These are phyloP conservation scores for Phytophthora hibernalis DNA, from an alignment of 352 stramenopile genomes.

Conservation along the genomic window DNA sequence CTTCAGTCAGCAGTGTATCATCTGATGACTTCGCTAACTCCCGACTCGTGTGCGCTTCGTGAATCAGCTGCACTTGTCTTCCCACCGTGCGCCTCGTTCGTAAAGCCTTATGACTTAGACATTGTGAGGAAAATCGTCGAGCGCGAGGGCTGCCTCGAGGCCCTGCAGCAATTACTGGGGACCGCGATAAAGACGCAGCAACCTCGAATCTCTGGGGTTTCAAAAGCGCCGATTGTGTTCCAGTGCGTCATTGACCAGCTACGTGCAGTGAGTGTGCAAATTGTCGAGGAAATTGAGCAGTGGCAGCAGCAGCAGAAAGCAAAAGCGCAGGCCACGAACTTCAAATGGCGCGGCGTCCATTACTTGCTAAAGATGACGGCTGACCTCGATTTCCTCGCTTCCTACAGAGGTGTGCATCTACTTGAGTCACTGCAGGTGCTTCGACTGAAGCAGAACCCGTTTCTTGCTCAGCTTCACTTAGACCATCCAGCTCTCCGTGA, in stretches of 20 bases:
- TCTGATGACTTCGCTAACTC: slow-evolving; percentile 16
- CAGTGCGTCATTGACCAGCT: slow-evolving; percentile 73
- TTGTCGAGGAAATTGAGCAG: slow-evolving; percentile 71
- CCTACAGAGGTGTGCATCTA: slow-evolving; percentile 27
- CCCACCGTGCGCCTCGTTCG: slow-evolving; percentile 40
- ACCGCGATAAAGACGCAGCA: slow-evolving; percentile 24
- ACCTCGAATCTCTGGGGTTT: slow-evolving; percentile 26
- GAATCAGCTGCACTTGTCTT: slow-evolving; percentile 30
- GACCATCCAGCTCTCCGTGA: slow-evolving; percentile 62
- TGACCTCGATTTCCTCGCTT: slow-evolving; percentile 68
- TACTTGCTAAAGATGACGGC: slow-evolving; percentile 83
- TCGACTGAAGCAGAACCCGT: slow-evolving; percentile 70
- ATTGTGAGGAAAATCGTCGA: slow-evolving; percentile 84
- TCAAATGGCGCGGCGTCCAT: slow-evolving; percentile 79
- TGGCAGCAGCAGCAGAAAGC: slow-evolving; percentile 50
- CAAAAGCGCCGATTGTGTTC: slow-evolving; percentile 62
- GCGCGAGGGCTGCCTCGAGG: slow-evolving; percentile 81
- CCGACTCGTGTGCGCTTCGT: background rate
- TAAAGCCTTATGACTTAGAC: slow-evolving; percentile 57
- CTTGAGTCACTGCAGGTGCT: slow-evolving; percentile 55
- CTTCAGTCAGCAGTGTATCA: background rate
- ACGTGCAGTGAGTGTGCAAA: slow-evolving; percentile 64
- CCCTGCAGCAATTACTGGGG: slow-evolving; percentile 65
- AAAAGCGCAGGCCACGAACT: slow-evolving; percentile 41
- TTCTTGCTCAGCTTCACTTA: slow-evolving; percentile 63